Evolutionary conservation across 2,329 filamentous ascomycete genomes (phyloP).

Genomic region (Ophiostoma angusticollis): DNA sequence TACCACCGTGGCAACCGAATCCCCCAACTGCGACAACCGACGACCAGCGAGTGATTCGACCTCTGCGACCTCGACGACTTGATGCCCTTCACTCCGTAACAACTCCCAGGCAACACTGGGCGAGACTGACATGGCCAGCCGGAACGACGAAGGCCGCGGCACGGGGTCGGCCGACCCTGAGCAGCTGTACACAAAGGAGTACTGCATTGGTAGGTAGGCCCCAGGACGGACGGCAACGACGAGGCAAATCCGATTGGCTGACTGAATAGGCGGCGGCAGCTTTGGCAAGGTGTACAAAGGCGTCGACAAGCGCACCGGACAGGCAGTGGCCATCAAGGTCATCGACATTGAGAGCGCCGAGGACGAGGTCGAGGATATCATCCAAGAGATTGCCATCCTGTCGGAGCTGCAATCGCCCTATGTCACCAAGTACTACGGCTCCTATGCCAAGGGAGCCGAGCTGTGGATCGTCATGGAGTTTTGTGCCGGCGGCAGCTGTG

Average conservation of each 20-base stretch:
- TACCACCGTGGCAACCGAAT: neutral
- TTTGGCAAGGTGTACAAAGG: conserved; percentile 99
- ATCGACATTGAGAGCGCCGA: conserved; percentile 99
- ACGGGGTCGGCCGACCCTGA: conserved; percentile 66
- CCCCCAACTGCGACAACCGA: neutral
- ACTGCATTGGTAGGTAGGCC: conserved; percentile 57
- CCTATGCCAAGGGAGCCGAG: conserved; percentile 89
- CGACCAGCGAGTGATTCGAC: too few relatives aligned
- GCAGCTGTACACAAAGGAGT: conserved; percentile 84
- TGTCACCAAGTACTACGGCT: conserved; percentile 96
- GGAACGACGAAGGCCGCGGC: conserved; percentile 21
- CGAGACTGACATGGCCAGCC: conserved; percentile 10
- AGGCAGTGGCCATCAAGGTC: conserved; percentile 93
- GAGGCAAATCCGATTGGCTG: conserved; percentile 8
- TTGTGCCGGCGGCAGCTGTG: conserved; percentile 91
- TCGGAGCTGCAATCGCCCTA: conserved; percentile 93
- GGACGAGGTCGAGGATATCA: conserved; percentile 98
- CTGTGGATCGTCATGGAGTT: conserved; percentile 99
- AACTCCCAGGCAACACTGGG: too few relatives aligned
- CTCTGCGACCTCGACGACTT: neutral
- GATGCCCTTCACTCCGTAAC: neutral
- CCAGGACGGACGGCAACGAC: too few relatives aligned
- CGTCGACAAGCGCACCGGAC: conserved; percentile 84
- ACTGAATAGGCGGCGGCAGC: conserved; percentile 66
- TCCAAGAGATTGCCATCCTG: conserved; percentile 94